Evolutionary conservation across 352 stramenopile species (phyloP).

Genomic region (Halophytophthora polymorphica): DNA sequence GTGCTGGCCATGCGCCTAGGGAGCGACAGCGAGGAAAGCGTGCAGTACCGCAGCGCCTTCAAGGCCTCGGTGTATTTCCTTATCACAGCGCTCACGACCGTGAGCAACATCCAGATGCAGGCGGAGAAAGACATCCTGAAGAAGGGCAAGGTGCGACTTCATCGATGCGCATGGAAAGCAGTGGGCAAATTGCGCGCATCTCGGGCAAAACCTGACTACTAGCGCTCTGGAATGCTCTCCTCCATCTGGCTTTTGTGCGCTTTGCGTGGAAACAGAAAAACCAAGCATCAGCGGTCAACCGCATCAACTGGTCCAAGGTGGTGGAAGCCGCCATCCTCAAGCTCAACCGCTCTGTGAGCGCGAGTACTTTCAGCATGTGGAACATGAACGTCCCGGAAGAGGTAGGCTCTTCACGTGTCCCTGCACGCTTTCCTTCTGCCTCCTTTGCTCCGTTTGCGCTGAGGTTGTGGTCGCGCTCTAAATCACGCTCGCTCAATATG

Average conservation of each 20-base stretch:
- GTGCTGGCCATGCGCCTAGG: slow-evolving; percentile 30
- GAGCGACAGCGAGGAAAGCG: slow-evolving; percentile 40
- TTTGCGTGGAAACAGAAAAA: slow-evolving; percentile 20
- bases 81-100: slow-evolving; percentile 47
- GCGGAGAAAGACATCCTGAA: slow-evolving; percentile 67
- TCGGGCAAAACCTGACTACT: background rate
- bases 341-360: slow-evolving; percentile 58
- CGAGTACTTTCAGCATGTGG: slow-evolving; percentile 69
- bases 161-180: too few relatives aligned
- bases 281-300: slow-evolving; percentile 31
- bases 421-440: too few relatives aligned
- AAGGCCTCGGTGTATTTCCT: slow-evolving; percentile 75
- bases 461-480: too few relatives aligned
- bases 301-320: slow-evolving; percentile 64
- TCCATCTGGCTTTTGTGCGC: background rate
- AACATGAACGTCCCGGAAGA: slow-evolving; percentile 80
- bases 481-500: too few relatives aligned
- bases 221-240: background rate
- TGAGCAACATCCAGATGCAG: slow-evolving; percentile 50
- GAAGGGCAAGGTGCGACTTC: slow-evolving; percentile 36
- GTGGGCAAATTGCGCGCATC: too few relatives aligned
- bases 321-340: slow-evolving; percentile 54
- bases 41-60: slow-evolving; percentile 48
- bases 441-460: background rate
- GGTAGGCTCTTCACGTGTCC: too few relatives aligned